These are phyloP conservation scores for Aspergillus quadrilineatus DNA, from an alignment of 2,329 filamentous ascomycete genomes.

Conservation along the genomic window DNA sequence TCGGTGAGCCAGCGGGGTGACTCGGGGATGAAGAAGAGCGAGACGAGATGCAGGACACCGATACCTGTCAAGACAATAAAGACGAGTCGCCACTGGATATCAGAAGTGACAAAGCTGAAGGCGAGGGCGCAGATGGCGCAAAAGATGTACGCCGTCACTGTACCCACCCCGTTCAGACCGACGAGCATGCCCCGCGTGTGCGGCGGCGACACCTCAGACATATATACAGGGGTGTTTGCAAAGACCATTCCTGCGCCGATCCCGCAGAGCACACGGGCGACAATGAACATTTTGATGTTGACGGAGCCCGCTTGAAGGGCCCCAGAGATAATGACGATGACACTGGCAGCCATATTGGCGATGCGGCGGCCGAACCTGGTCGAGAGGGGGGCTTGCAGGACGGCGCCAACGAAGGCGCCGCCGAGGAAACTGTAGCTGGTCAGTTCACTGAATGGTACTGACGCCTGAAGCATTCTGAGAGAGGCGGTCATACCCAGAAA, in stretches of 20 bases:
- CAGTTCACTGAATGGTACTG: background rate
- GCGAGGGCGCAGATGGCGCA: background rate
- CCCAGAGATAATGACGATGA: background rate
- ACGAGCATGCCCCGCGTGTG: background rate
- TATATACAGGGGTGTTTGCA: background rate
- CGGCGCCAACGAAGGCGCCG: background rate
- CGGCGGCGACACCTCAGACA: background rate
- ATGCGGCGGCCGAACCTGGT: background rate
- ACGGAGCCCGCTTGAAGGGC: background rate
- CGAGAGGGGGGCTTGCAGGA: background rate
- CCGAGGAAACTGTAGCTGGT: background rate
- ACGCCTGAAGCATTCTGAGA: background rate
- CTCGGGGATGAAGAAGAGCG: constrained; percentile 8
- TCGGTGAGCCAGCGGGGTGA: background rate
- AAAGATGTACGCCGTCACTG: background rate
- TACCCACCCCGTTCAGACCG: background rate
- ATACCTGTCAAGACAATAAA: background rate
- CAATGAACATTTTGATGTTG: background rate
- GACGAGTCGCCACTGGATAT: background rate
- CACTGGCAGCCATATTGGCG: background rate
- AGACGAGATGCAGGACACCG: background rate
- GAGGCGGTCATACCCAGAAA: background rate
- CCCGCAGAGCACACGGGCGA: background rate
- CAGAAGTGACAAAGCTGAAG: background rate
- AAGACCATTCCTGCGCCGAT: background rate